phyloP scores from a whole-genome alignment of 164 flowering plant species.

The Vitis rupestris region DNA sequence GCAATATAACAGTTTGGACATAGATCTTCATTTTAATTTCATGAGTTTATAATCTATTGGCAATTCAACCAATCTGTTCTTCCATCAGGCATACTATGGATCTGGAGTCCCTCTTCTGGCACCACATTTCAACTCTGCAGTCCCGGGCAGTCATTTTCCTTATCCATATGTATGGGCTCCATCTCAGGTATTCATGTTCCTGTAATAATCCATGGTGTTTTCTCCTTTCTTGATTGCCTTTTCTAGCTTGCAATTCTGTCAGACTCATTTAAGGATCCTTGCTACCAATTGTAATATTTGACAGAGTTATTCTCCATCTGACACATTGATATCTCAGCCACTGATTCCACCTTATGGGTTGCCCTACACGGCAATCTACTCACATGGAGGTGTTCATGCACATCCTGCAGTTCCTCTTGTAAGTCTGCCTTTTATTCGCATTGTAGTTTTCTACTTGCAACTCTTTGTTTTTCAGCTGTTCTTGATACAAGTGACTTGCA shows the following conservation, averaged over 20 bases:
- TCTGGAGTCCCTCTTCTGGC: slow-evolving; percentile 33
- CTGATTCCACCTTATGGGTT: slow-evolving; percentile 3
- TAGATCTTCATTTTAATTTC: neutral
- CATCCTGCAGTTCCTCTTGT: too few species aligned
- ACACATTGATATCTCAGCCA: slow-evolving; percentile 2
- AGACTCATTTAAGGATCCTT: neutral
- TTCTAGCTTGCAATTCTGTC: neutral
- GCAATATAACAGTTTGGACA: neutral
- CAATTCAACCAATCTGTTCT: neutral
- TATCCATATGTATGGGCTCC: slow-evolving; percentile 1
- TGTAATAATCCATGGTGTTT: slow-evolving; percentile 11
- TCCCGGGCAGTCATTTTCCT: slow-evolving; percentile 2
- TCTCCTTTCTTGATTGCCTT: neutral
- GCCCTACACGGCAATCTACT: neutral
- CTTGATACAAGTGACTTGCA: neutral
- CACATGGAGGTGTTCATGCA: neutral
- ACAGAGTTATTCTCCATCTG: slow-evolving; percentile 4
- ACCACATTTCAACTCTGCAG: slow-evolving; percentile 18
- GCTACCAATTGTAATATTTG: neutral
- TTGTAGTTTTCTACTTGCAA: neutral
- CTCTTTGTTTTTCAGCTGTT: neutral
- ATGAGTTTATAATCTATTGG: neutral
- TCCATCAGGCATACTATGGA: slow-evolving; percentile 41
- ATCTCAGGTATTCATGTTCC: slow-evolving; percentile 7
- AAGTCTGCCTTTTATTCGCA: too few species aligned